These are phyloP conservation scores for Chloris gayana DNA, from an alignment of 176 grass and related monocot species.

Conservation along the genomic window DNA sequence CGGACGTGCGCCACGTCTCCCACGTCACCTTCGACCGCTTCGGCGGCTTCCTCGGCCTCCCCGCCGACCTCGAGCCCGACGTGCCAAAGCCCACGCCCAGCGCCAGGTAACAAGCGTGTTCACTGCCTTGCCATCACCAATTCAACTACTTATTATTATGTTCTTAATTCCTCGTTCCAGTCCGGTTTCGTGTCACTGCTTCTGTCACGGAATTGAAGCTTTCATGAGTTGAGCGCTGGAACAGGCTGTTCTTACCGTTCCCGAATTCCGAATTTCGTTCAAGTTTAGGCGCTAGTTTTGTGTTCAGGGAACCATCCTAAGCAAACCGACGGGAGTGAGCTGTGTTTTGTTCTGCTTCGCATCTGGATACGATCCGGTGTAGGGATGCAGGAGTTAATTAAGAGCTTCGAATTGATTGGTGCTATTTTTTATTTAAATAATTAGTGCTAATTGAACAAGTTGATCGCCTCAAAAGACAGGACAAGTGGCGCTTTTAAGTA, in stretches of 20 bases:
- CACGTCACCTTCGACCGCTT: slow-evolving; percentile 98
- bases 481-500: slow-evolving; percentile 35
- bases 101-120: slow-evolving; percentile 60
- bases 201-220: neutral
- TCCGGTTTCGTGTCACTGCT: neutral
- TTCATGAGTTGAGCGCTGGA: neutral
- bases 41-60: slow-evolving; percentile 89
- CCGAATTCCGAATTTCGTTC: neutral
- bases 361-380: neutral
- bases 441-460: slow-evolving; percentile 9
- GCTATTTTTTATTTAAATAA: too few relatives aligned
- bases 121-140: neutral
- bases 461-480: slow-evolving; percentile 32
- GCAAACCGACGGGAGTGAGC: slow-evolving; percentile 11
- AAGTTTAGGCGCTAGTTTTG: neutral
- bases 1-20: slow-evolving; percentile 83
- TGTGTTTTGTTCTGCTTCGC: slow-evolving; percentile 20
- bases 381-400: neutral
- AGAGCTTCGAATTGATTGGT: neutral
- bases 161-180: neutral
- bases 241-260: neutral
- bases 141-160: neutral
- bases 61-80: slow-evolving; percentile 75
- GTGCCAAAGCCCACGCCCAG: slow-evolving; percentile 64
- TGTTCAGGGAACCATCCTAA: neutral